A percentile compares a stretch with the other conserved stretches of the same genome.
Conservation (phyloP, 495 filamentous ascomycete genomes). For the Parathielavia appendiculata region DNA sequence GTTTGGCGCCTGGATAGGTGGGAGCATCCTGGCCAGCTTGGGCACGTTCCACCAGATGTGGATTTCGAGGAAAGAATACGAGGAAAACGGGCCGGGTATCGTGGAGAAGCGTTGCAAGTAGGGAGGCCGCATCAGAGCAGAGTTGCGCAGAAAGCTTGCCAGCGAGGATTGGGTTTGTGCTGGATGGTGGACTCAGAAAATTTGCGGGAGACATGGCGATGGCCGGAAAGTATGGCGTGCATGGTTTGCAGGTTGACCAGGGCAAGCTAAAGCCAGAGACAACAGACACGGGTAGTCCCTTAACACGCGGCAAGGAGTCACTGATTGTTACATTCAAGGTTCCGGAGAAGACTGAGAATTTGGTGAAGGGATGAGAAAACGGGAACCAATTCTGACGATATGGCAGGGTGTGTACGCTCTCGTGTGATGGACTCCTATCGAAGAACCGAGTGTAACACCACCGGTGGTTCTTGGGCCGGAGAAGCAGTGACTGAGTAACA, state of each 20-base stretch:
- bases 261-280: too few species aligned
- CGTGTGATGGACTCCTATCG: too few species aligned
- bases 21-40: conserved; percentile 90
- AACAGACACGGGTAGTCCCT: too few species aligned
- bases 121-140: neutral
- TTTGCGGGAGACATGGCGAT: too few species aligned
- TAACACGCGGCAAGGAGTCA: neutral
- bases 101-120: conserved; percentile 78
- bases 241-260: too few species aligned
- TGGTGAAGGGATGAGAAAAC: neutral
- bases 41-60: conserved; percentile 99
- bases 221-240: too few species aligned
- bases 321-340: conserved; percentile 1
- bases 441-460: too few species aligned
- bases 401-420: too few species aligned
- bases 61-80: conserved; percentile 83
- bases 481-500: neutral
- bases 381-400: neutral
- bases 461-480: too few species aligned
- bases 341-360: neutral
- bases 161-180: too few species aligned
- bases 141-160: too few species aligned
- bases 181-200: too few species aligned
- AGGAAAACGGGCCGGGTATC: conserved; percentile 65
- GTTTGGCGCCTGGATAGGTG: conserved; percentile 92